Conservation (phyloP, 768 basidiomycete species). For the Lentinus brumalis region DNA sequence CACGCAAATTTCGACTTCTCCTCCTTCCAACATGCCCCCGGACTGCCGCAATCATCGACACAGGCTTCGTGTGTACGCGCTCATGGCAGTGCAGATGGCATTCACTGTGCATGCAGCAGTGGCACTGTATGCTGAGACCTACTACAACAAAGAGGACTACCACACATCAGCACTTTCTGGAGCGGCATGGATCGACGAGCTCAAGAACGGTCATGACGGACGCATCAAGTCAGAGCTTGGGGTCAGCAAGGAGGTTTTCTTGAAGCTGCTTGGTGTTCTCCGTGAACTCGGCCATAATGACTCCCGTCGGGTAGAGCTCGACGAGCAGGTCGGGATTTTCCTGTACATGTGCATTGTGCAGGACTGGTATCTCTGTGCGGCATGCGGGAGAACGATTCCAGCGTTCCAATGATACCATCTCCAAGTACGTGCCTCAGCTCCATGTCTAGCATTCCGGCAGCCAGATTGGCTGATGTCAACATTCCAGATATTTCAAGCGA, state of each 20-base stretch:
- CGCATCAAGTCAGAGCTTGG: slow-evolving; percentile 8
- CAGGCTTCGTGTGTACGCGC: too few species aligned
- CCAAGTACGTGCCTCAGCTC: slow-evolving; percentile 14
- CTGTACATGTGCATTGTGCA: slow-evolving; percentile 30
- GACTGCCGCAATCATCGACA: too few species aligned
- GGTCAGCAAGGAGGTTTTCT: slow-evolving; percentile 11
- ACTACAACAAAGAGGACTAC: slow-evolving; percentile 1
- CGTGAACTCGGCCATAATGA: slow-evolving; percentile 5
- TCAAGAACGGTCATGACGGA: slow-evolving; percentile 6
- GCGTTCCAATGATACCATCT: slow-evolving; percentile 21
- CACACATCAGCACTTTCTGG: slow-evolving; percentile 13
- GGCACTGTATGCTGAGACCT: too few species aligned
- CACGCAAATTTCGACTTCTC: too few species aligned
- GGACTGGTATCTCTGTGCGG: slow-evolving; percentile 24
- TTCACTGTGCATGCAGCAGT: too few species aligned
- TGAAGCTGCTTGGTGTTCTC: slow-evolving; percentile 2
- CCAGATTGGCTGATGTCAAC: not conserved
- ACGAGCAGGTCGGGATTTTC: slow-evolving; percentile 30
- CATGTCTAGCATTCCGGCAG: too few species aligned
- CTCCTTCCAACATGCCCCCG: too few species aligned
- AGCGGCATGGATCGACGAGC: slow-evolving; percentile 8
- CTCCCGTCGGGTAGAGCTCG: not conserved
- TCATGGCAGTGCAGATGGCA: too few species aligned
- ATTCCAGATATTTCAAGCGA: slow-evolving; percentile 31
- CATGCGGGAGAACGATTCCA: slow-evolving; percentile 34